Percentiles rank a stretch among this genome's conserved stretches.
Conservation (phyloP, 306 rosid genomes). For the Oxytropis ochrocephala region DNA sequence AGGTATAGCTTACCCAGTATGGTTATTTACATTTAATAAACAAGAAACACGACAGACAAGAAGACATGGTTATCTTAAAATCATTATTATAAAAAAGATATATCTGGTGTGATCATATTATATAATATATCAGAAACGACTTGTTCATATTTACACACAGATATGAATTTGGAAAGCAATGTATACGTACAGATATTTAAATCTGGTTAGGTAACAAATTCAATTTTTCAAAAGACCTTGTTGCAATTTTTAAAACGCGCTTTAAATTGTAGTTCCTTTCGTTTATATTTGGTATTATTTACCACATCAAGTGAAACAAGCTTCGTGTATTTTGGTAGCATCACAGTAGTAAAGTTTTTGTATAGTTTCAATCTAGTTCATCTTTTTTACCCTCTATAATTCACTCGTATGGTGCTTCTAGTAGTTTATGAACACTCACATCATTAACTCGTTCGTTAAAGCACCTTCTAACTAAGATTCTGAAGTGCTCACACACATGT, state of each 20-base stretch:
- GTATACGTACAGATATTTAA: background rate
- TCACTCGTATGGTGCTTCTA: too few relatives aligned
- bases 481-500: too few relatives aligned
- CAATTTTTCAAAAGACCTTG: background rate
- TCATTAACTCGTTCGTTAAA: too few relatives aligned
- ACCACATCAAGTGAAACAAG: background rate
- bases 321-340: background rate
- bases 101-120: background rate
- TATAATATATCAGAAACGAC: background rate
- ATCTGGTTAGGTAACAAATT: conserved; percentile 13
- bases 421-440: too few relatives aligned
- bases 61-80: conserved; percentile 8
- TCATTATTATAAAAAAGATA: background rate
- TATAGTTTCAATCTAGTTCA: background rate
- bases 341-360: background rate
- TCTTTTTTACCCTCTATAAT: background rate
- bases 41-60: conserved; percentile 14
- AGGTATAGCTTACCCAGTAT: conserved; percentile 29
- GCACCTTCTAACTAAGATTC: too few relatives aligned
- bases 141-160: background rate
- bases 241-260: background rate
- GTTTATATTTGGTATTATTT: background rate
- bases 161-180: background rate
- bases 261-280: background rate
- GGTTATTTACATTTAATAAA: conserved; percentile 40